Conservation (phyloP, 768 basidiomycete genomes). For the Termitomyces sp. region DNA sequence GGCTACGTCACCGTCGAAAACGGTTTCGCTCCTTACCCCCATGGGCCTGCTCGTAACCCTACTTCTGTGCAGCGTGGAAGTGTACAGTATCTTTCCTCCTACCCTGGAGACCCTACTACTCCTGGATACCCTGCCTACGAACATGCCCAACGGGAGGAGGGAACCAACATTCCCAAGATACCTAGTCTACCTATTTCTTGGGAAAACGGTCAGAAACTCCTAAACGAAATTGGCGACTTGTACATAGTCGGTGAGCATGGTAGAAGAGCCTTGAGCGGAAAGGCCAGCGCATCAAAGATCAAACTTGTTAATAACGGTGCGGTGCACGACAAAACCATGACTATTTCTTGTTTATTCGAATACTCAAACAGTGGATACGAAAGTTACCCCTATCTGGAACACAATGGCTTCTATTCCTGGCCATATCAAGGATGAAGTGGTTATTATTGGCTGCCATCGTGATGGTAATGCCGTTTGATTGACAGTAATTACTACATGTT, state of each 20-base stretch:
- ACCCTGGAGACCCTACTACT: slow-evolving; percentile 80
- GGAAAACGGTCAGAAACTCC: slow-evolving; percentile 68
- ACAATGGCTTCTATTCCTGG: slow-evolving; percentile 81
- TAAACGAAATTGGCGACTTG: slow-evolving; percentile 47
- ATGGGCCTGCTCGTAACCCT: slow-evolving; percentile 85
- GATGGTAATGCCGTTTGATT: slow-evolving; percentile 49
- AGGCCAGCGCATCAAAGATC: slow-evolving; percentile 40
- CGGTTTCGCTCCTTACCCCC: slow-evolving; percentile 73
- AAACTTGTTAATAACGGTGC: slow-evolving; percentile 53
- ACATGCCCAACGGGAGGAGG: slow-evolving; percentile 60
- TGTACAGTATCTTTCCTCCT: slow-evolving; percentile 63
- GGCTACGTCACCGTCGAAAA: slow-evolving; percentile 72
- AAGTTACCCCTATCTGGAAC: slow-evolving; percentile 90
- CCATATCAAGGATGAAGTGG: slow-evolving; percentile 76
- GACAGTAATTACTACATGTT: not conserved
- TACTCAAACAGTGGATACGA: slow-evolving; percentile 55
- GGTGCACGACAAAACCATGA: not conserved
- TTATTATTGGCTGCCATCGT: slow-evolving; percentile 84
- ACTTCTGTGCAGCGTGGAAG: slow-evolving; percentile 83
- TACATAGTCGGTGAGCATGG: slow-evolving; percentile 22
- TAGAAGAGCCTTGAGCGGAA: slow-evolving; percentile 38
- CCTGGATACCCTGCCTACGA: slow-evolving; percentile 86
- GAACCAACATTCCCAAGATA: slow-evolving; percentile 62
- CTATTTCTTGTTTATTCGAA: not conserved
- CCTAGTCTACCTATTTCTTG: slow-evolving; percentile 91